Evolutionary conservation across 2,329 filamentous ascomycete genomes (phyloP), one percentile per base, ranked within the genome.

Genomic region (Dactylellina drechsleri): DNA sequence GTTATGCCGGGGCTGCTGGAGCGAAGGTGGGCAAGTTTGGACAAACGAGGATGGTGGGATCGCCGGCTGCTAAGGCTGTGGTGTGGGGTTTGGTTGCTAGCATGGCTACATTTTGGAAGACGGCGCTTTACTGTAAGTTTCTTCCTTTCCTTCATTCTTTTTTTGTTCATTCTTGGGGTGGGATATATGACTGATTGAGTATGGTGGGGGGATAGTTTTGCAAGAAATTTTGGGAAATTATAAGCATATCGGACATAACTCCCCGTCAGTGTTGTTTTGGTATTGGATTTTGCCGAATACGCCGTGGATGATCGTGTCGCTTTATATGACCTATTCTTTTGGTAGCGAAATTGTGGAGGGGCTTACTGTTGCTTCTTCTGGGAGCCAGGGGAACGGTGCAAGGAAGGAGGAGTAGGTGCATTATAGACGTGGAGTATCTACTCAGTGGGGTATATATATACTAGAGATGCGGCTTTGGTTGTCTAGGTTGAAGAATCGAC

Each of bases 231-330:
- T 85, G 78, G 87, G 86, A 54, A 87, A 84, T 5, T 91, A 88
- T 77, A 82, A 83, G 3, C 87, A 88, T 75, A 85, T 89, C 65
- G 86, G 87, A 2, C 89, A 91, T 79, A 91, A 91, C 76, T 84
- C 84, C 71, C 77, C 83, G 45, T 77, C 80, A 2, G 84, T 84
- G 10, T 78, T 91, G 49, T 77, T 90, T 10, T 82, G 86, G 36
- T 81, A 89, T 23, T 92, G 88, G 84, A 86, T 89, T 31, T 82
- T 91, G 75, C 89, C 89, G 36, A 91, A 91, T 80, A 87, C 87
- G 41, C 82, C 86, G 6, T 91, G 90, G 89, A 82, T 91, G 71
- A 78, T 89, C 10, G 84, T 91, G 50, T 88, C 89, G 0, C 79
- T 82, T 0, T 90, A 90, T 78, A 88, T 89, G 81, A 84, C 85